These are phyloP conservation scores for Acanthamoeba castellanii DNA, from an alignment of 208 protist genomes.

Conservation along the genomic window DNA sequence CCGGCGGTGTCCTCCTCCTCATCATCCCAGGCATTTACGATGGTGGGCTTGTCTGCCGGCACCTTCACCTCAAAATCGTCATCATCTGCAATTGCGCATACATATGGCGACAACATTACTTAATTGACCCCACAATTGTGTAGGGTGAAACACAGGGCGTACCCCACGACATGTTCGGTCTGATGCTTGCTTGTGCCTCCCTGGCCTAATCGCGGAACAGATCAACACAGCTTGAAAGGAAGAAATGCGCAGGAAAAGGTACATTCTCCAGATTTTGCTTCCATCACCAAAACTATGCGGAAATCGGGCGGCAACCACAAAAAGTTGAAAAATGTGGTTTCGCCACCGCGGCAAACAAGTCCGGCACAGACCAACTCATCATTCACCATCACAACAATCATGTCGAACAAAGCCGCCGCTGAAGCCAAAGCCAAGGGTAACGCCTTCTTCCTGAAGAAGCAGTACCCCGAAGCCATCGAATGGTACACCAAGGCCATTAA, in stretches of 20 bases:
- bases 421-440: constrained; percentile 88
- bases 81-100: neutral
- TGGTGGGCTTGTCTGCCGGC: neutral
- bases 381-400: constrained; percentile 20
- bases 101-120: neutral
- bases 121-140: neutral
- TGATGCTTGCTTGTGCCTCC: neutral
- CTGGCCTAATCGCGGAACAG: neutral
- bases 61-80: constrained; percentile 63
- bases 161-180: constrained; percentile 15
- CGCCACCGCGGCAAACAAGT: neutral
- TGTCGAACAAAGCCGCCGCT: constrained; percentile 69
- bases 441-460: constrained; percentile 80
- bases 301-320: neutral
- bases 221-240: neutral
- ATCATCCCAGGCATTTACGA: constrained; percentile 28
- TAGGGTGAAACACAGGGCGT: neutral
- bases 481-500: constrained; percentile 87
- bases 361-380: neutral
- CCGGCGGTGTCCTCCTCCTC: constrained; percentile 33
- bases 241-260: neutral
- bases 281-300: neutral
- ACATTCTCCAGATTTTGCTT: neutral
- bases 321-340: neutral
- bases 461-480: constrained; percentile 86